A percentile compares a stretch with the other conserved stretches of the same genome.
Conservation (phyloP, 768 basidiomycete genomes). For the Dacryopinax primogenitus region DNA sequence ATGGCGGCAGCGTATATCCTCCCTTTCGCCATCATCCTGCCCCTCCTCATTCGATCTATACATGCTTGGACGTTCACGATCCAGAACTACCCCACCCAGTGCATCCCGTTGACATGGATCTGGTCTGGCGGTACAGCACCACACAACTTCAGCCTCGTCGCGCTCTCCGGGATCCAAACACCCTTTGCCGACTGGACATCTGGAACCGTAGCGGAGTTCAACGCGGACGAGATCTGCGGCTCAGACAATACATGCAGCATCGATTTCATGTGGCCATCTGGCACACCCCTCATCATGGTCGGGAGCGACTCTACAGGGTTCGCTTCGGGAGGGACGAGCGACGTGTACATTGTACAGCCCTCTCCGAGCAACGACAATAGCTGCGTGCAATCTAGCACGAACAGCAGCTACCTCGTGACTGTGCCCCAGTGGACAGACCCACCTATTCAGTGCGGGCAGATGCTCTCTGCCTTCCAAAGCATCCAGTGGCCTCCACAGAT, state of each 20-base stretch:
- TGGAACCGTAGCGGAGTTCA: background rate
- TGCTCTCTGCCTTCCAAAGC: background rate
- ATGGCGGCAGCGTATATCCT: background rate
- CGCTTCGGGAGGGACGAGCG: constrained; percentile 3
- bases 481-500: background rate
- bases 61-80: background rate
- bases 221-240: background rate
- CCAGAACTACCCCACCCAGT: background rate
- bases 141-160: constrained; percentile 6
- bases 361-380: background rate
- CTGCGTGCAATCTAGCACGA: background rate
- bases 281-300: constrained; percentile 1
- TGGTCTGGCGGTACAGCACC: constrained; percentile 2
- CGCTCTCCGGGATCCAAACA: background rate
- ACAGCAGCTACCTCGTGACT: background rate
- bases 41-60: background rate
- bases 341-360: background rate
- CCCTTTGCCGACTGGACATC: background rate
- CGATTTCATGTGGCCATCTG: background rate
- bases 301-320: background rate
- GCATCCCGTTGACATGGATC: background rate
- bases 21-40: background rate
- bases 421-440: background rate
- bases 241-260: background rate
- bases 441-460: background rate